A percentile compares a stretch with the other conserved stretches of the same genome.
Conservation (phyloP, 2,329 filamentous ascomycete species). For the Huntiella bhutanensis region DNA sequence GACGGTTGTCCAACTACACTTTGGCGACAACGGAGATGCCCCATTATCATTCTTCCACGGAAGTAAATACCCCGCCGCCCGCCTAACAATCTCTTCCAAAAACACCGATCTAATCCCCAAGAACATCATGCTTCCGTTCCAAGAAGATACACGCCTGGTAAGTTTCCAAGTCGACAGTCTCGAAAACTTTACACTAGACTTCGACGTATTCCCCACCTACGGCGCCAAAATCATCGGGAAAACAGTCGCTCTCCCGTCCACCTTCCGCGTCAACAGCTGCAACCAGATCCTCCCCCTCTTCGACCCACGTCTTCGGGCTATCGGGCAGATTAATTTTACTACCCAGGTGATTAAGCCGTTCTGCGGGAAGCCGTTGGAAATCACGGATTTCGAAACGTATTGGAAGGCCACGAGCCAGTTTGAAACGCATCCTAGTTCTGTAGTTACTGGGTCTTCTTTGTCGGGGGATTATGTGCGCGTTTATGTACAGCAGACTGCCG, state of each 20-base stretch:
- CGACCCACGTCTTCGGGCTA: constrained; percentile 74
- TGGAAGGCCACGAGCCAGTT: constrained; percentile 97
- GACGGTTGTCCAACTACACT: constrained; percentile 83
- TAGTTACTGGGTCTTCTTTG: constrained; percentile 86
- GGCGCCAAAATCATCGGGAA: constrained; percentile 95
- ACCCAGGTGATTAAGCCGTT: constrained; percentile 96
- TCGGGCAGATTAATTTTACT: constrained; percentile 84
- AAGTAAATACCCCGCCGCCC: constrained; percentile 85
- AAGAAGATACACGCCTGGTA: constrained; percentile 83
- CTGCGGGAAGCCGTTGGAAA: constrained; percentile 76
- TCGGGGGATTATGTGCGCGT: constrained; percentile 89
- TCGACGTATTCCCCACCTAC: constrained; percentile 94
- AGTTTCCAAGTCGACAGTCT: constrained; percentile 93
- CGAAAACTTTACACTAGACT: constrained; percentile 83
- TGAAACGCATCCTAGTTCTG: constrained; percentile 54
- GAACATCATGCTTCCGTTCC: constrained; percentile 85
- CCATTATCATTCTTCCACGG: constrained; percentile 93
- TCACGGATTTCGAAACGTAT: constrained; percentile 95
- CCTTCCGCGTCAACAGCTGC: constrained; percentile 50
- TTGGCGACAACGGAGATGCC: constrained; percentile 48
- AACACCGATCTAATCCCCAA: constrained; percentile 89
- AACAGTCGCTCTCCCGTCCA: constrained; percentile 73
- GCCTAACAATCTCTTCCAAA: constrained; percentile 91
- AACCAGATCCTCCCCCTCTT: constrained; percentile 77
- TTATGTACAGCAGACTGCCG: constrained; percentile 79